A percentile compares a stretch with the other conserved stretches of the same genome.
phyloP scores from a whole-genome alignment of 73 alveolate species.

The Paramecium octaurelia region DNA sequence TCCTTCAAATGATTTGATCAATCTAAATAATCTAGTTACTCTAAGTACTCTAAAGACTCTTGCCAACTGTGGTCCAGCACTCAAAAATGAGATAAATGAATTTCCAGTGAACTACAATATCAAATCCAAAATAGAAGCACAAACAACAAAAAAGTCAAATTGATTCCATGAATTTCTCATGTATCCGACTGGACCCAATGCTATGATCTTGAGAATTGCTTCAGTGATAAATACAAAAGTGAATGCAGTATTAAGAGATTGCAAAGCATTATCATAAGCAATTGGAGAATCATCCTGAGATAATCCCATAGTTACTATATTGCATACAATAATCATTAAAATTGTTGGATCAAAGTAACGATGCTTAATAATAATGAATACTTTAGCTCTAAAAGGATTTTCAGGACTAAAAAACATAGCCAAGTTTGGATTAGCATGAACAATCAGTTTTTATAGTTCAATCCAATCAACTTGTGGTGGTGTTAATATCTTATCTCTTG shows the following conservation, averaged over 20 bases:
- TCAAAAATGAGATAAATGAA: conserved; percentile 72
- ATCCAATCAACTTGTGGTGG: conserved; percentile 70
- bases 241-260: conserved; percentile 64
- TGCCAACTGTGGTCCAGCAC: conserved; percentile 85
- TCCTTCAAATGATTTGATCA: conserved; percentile 72
- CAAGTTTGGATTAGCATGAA: conserved; percentile 67
- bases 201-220: conserved; percentile 75
- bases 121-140: conserved; percentile 80
- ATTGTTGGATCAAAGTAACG: conserved; percentile 78
- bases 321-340: conserved; percentile 84
- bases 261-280: conserved; percentile 54
- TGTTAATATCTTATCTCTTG: conserved; percentile 53
- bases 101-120: conserved; percentile 69
- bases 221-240: conserved; percentile 77
- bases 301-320: conserved; percentile 91
- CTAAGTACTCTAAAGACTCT: conserved; percentile 74
- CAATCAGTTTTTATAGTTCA: conserved; percentile 69
- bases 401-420: conserved; percentile 67
- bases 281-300: conserved; percentile 73
- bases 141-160: conserved; percentile 89
- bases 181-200: conserved; percentile 75
- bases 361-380: conserved; percentile 66
- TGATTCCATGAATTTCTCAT: conserved; percentile 83
- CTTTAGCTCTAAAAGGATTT: conserved; percentile 50
- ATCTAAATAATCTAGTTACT: conserved; percentile 74